phyloP scores from a whole-genome alignment of 2,329 filamentous ascomycete species.

The Penicillium digitatum region DNA sequence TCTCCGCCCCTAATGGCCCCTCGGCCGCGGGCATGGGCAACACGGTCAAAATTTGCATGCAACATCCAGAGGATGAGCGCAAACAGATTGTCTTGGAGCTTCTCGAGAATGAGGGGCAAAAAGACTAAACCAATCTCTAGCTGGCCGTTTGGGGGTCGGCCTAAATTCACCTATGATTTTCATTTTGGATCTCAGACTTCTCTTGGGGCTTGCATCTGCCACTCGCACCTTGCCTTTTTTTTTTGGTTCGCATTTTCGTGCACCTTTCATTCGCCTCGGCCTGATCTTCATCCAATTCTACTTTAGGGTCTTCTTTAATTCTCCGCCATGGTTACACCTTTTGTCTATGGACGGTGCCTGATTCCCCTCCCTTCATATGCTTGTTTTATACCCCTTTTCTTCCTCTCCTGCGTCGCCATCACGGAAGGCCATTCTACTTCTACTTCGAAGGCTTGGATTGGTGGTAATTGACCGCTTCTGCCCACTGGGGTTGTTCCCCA shows the following conservation, averaged over 20 bases:
- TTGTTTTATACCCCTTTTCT: slow-evolving; percentile 13
- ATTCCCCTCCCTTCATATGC: neutral
- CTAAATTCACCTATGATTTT: neutral
- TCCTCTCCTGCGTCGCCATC: neutral
- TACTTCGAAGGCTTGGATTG: neutral
- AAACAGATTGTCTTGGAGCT: slow-evolving; percentile 89
- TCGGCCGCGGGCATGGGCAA: slow-evolving; percentile 52
- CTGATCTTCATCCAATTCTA: neutral
- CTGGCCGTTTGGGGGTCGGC: too few relatives aligned
- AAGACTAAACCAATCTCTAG: slow-evolving; percentile 38
- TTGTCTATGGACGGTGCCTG: neutral
- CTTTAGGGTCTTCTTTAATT: neutral
- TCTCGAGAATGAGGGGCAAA: slow-evolving; percentile 83
- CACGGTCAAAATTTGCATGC: slow-evolving; percentile 92
- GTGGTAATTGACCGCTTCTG: neutral
- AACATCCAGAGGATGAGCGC: slow-evolving; percentile 80
- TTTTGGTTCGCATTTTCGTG: neutral
- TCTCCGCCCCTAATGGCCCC: slow-evolving; percentile 34
- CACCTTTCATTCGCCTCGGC: neutral
- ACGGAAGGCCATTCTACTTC: neutral
- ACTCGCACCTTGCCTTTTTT: neutral
- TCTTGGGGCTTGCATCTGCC: neutral
- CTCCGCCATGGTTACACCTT: neutral
- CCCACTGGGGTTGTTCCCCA: neutral
- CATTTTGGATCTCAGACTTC: neutral